Conservation (phyloP, 257 asterid species). For the Nyctanthes arbortristis region DNA sequence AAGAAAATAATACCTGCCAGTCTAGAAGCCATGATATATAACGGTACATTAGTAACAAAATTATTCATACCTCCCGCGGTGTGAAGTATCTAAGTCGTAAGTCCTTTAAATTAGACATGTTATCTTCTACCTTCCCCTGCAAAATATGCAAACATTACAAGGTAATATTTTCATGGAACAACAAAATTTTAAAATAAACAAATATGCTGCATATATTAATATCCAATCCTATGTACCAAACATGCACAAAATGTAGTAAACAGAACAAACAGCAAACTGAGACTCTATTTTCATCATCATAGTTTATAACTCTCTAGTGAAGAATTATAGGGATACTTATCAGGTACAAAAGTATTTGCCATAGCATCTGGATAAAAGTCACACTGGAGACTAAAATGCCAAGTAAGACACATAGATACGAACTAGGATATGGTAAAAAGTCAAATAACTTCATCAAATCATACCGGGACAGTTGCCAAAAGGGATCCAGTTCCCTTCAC, state of each 20-base stretch:
- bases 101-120: slow-evolving; percentile 44
- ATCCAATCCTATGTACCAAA: not conserved
- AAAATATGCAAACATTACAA: slow-evolving; percentile 7
- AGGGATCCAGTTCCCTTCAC: slow-evolving; percentile 97
- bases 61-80: slow-evolving; percentile 76
- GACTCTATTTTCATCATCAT: not conserved
- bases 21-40: slow-evolving; percentile 8
- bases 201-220: not conserved
- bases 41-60: slow-evolving; percentile 22
- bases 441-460: slow-evolving; percentile 21
- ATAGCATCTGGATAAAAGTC: slow-evolving; percentile 1
- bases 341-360: not conserved
- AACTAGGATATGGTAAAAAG: slow-evolving; percentile 5
- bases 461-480: slow-evolving; percentile 71
- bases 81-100: slow-evolving; percentile 87
- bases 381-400: not conserved
- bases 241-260: not conserved
- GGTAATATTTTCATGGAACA: slow-evolving; percentile 1
- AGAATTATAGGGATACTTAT: slow-evolving; percentile 6
- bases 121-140: slow-evolving; percentile 53
- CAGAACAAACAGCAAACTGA: not conserved
- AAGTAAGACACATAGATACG: slow-evolving; percentile 1
- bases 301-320: not conserved
- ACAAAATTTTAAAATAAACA: not conserved
- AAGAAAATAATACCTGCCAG: not conserved